Evolutionary conservation across 352 stramenopile genomes (phyloP).

Genomic region (Pilasporangium apinafurcum): DNA sequence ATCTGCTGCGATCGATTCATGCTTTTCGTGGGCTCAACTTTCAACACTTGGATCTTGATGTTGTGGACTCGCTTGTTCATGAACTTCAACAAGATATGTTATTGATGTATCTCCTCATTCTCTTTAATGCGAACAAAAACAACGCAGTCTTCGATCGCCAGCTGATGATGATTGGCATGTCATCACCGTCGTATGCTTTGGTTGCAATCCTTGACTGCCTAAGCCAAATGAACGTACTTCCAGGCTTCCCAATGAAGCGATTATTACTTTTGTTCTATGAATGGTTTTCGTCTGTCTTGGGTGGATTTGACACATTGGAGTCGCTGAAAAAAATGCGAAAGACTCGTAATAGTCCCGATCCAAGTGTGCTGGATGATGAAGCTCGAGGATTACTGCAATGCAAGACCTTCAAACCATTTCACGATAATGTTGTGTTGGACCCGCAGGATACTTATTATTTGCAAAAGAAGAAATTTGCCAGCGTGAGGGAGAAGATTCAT

Average conservation of each 20-base stretch:
- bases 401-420: conserved; percentile 69
- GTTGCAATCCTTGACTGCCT: conserved; percentile 72
- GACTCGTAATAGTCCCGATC: conserved; percentile 29
- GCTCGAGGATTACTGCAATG: conserved; percentile 37
- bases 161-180: conserved; percentile 59
- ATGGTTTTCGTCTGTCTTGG: conserved; percentile 57
- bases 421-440: conserved; percentile 38
- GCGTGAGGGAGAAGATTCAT: conserved; percentile 57
- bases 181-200: conserved; percentile 44
- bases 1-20: conserved; percentile 59
- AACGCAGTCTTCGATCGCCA: conserved; percentile 64
- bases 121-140: conserved; percentile 64
- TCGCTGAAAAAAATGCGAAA: conserved; percentile 48
- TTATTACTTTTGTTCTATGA: conserved; percentile 66
- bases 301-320: conserved; percentile 37
- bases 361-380: conserved; percentile 40
- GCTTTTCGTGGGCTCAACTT: conserved; percentile 68
- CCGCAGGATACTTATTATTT: conserved; percentile 62
- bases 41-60: conserved; percentile 61
- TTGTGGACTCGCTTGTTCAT: conserved; percentile 50
- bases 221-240: conserved; percentile 58
- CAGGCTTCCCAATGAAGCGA: conserved; percentile 75
- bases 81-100: conserved; percentile 75
- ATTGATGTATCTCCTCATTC: conserved; percentile 69
- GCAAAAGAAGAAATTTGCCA: conserved; percentile 66